Base-by-base conservation (phyloP, 805 yeast genomes). In the Dipodascus geniculatus region DNA sequence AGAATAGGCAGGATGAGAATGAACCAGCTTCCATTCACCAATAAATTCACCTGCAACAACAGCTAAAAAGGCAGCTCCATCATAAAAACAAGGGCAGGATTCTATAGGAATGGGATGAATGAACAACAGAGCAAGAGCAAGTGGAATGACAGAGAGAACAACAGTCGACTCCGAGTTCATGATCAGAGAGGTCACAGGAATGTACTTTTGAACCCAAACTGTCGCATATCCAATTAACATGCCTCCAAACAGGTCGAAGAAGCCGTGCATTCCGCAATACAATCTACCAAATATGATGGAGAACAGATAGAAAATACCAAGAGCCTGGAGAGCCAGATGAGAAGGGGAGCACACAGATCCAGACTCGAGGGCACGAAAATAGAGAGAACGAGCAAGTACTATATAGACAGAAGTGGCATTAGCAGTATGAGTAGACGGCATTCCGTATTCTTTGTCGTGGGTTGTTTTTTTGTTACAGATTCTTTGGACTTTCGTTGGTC, bases 211-310 rank as follows among this genome's bases (percentile, higher is more conserved):
- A 22, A 75, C 63, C n/a, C 73, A 48, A 56, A 78, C 79, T 33
- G 84, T 71, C 0, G 69, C 42, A 0, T 70, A 49, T 0, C 99
- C 99, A 17, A 88, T 69, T 0, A 76, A 0, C 0, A 79, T 68
- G 3, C 98, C 98, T 19, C 78, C 64, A 0, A 70, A 51, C 2
- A 93, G 73, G 65, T 93, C 99, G 22, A 85, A 68, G 56, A 86
- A 77, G 1, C 98, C 98, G 69, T 93, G 99, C 99, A 91, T 91
- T 2, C 99, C 98, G 67, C 96, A 89, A 70, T 93, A 91, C 6
- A 91, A 63, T 54, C 99, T 74, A 17, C 99, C 99, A 56, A 80
- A 65, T 1, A 86, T 76, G 56, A 93, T 71, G 4, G 89, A 79
- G 38, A 74, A 56, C 61, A 80, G 81, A 65, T 89, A 89, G 22